phyloP scores from a whole-genome alignment of 176 grass and related monocot genomes.

The Melocanna baccifera region DNA sequence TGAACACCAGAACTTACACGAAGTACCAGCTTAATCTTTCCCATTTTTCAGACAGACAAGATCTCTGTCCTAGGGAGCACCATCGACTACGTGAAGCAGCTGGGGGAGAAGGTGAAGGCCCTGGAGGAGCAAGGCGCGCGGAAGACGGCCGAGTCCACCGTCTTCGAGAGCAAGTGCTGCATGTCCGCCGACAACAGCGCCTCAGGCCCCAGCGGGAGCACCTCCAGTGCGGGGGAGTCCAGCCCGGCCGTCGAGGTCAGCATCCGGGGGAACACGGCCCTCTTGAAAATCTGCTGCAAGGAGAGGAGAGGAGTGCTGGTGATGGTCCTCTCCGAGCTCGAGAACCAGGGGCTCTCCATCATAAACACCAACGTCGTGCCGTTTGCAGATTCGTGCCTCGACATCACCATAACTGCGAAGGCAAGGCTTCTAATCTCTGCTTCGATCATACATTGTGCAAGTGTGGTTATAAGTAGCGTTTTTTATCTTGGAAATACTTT shows the following conservation, averaged over 20 bases:
- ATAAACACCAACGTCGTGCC: conserved; percentile 53
- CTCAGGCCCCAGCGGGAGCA: neutral
- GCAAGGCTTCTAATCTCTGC: neutral
- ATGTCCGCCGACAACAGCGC: conserved; percentile 13
- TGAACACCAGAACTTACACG: neutral
- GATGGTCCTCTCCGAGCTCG: conserved; percentile 53
- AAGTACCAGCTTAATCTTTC: neutral
- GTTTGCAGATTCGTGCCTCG: conserved; percentile 48
- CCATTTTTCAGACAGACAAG: conserved; percentile 56
- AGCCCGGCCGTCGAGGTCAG: conserved; percentile 42
- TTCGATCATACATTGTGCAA: neutral
- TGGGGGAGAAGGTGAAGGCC: conserved; percentile 50
- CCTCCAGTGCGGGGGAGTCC: neutral
- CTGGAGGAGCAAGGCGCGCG: conserved; percentile 40
- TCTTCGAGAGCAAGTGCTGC: conserved; percentile 44
- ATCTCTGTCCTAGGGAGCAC: conserved; percentile 59
- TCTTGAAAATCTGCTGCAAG: conserved; percentile 54
- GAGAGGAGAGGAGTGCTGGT: conserved; percentile 49
- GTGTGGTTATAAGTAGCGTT: neutral
- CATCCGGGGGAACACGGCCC: conserved; percentile 33
- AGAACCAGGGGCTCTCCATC: conserved; percentile 46
- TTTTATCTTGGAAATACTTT: neutral
- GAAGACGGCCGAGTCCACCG: conserved; percentile 25
- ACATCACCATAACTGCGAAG: conserved; percentile 54
- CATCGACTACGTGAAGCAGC: conserved; percentile 52